These are phyloP conservation scores for Borovskyia barvae DNA, from an alignment of 208 protist species.

Conservation along the genomic window DNA sequence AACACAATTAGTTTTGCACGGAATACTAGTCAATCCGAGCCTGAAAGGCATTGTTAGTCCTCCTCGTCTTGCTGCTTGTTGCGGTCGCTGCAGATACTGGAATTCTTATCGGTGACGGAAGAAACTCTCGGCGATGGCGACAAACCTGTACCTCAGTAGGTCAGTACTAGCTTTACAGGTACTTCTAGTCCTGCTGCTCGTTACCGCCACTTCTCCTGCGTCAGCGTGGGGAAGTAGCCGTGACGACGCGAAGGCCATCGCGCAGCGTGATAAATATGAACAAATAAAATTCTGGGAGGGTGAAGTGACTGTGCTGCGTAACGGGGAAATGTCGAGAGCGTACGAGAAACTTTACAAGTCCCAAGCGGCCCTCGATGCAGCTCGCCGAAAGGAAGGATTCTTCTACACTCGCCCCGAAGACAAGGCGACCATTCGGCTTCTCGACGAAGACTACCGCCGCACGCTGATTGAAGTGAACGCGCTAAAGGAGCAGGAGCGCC, in stretches of 20 bases:
- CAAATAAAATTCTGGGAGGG: constrained; percentile 70
- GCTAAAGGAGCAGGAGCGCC: constrained; percentile 58
- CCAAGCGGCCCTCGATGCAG: constrained; percentile 41
- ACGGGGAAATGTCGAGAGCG: constrained; percentile 33
- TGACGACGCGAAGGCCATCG: constrained; percentile 23
- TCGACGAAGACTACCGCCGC: constrained; percentile 65
- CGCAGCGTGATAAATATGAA: constrained; percentile 41
- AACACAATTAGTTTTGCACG: no score
- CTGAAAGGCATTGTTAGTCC: no score
- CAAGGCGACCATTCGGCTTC: constrained; percentile 63
- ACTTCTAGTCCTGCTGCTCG: constrained; percentile 1
- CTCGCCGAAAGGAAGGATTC: constrained; percentile 54
- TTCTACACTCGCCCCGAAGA: constrained; percentile 61
- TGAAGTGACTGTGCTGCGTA: constrained; percentile 40
- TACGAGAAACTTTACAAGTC: constrained; percentile 37
- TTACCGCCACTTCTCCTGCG: neutral
- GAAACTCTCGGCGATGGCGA: neutral
- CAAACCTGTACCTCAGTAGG: no score
- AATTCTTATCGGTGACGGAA: no score
- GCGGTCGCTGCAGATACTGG: constrained; percentile 1
- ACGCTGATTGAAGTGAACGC: constrained; percentile 42
- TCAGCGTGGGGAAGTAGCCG: constrained; percentile 1
- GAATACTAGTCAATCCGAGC: no score
- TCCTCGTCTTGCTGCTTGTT: neutral
- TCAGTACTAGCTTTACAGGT: no score